A percentile compares a stretch with the other conserved stretches of the same genome.
Conservation (phyloP, 2,329 filamentous ascomycete species). For the Xenoacremonium recifei region DNA sequence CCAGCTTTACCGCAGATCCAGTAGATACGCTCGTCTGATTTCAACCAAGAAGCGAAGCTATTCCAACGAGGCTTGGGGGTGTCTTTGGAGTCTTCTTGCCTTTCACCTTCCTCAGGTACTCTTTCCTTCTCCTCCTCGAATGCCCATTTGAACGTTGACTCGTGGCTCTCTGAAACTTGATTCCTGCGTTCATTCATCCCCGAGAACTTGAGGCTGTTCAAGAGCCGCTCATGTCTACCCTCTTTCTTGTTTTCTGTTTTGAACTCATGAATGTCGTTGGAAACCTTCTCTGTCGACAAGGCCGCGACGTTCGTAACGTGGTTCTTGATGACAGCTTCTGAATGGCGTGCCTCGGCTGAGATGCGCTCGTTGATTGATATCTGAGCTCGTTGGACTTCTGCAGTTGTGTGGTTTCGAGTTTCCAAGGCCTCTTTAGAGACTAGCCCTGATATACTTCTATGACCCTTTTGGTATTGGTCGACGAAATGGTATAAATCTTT, state of each 20-base stretch:
- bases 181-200: neutral
- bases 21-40: neutral
- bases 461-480: neutral
- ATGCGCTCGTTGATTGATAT: neutral
- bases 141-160: neutral
- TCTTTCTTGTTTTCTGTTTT: neutral
- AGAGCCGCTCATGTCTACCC: neutral
- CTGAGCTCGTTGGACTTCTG: neutral
- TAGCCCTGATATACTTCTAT: neutral
- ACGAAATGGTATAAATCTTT: neutral
- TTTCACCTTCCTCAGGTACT: too few relatives aligned
- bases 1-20: conserved; percentile 1
- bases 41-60: neutral
- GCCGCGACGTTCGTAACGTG: neutral
- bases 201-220: neutral
- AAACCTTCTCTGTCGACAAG: neutral
- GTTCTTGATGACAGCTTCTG: neutral
- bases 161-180: neutral
- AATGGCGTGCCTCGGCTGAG: neutral
- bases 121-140: neutral
- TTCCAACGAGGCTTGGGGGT: neutral
- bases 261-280: neutral
- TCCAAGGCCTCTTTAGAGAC: neutral
- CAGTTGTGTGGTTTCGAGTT: neutral
- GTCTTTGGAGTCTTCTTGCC: neutral